Evolutionary conservation across 2,329 filamentous ascomycete species (phyloP), one percentile per base, ranked within the genome.

Genomic region (Ophiostoma montium): DNA sequence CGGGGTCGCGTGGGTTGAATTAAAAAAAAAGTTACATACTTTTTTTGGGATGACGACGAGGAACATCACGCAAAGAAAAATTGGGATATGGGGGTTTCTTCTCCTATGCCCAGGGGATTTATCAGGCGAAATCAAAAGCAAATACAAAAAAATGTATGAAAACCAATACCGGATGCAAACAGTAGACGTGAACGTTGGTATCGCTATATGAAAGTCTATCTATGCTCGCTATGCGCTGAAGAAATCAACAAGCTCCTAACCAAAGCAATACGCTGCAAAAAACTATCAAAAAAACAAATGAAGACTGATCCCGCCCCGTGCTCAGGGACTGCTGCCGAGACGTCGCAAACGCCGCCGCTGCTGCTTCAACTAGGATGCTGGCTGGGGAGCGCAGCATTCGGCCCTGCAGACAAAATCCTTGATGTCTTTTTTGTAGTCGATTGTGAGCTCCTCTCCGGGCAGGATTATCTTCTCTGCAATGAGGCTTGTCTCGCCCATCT

Each of bases 381-480:
- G 11, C n/a, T n/a, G 2, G 16, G 42, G 36, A 8, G 43, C 31
- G 30, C 55, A 56, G 27, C 55, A 56, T 23, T 55, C 53, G 5
- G 57, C 58, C 54, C 53, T 48, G 49, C 66, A 68, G 0, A 41
- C 36, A 35, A 63, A 63, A 10, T 52, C 46, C 47, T 61, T 50
- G 3, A 55, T 49, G 21, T 35, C 35, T 35, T 60, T 60, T 47
- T 59, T 56, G 49, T 69, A 68, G 54, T 63, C 53, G 54, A 69
- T 62, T 31, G 63, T 62, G 31, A 70, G 53, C 53, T 69, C 60
- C 5, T 67, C 57, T 11, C 56, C 62, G 2, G 49, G 31, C 3
- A 33, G 43, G 30, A 69, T 63, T 41, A 56, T 50, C 15, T 56
- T 54, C 30, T 39, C 49, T 8, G 62, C 59, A 31, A 58, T 44